phyloP scores from a whole-genome alignment of 169 alveolate genomes.

The Plasmodium inui region DNA sequence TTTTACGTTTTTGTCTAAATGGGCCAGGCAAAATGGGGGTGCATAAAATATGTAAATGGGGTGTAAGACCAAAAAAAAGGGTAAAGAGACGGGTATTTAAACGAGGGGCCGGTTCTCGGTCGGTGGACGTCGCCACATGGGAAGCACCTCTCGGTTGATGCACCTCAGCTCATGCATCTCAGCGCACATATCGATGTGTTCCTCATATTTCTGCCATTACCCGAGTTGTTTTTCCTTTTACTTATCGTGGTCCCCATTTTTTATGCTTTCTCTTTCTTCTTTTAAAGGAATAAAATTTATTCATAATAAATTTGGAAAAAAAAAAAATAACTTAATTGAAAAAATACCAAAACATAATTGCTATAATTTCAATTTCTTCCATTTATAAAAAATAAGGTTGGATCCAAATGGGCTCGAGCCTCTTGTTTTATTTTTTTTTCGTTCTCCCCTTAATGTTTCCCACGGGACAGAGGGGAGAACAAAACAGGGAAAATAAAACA shows the following conservation, averaged over 20 bases:
- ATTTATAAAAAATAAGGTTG: background rate
- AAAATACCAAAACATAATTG: background rate
- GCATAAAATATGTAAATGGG: background rate
- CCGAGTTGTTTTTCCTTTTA: slow-evolving; percentile 56
- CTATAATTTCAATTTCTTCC: background rate
- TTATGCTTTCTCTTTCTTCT: slow-evolving; percentile 36
- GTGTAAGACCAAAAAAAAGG: background rate
- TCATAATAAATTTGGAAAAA: slow-evolving; percentile 35
- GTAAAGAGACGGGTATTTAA: background rate
- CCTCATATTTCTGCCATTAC: background rate
- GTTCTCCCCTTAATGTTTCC: background rate
- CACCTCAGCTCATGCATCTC: background rate
- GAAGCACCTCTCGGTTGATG: background rate
- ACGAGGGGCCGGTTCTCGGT: background rate
- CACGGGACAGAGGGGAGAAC: background rate
- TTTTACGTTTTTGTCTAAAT: slow-evolving; percentile 39
- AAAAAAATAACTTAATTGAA: background rate
- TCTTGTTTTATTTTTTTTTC: background rate
- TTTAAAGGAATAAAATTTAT: slow-evolving; percentile 34
- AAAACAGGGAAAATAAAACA: background rate
- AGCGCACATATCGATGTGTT: background rate
- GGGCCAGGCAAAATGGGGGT: background rate
- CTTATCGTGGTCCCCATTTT: slow-evolving; percentile 60
- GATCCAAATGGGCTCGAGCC: background rate
- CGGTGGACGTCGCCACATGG: background rate